Evolutionary conservation across 495 filamentous ascomycete genomes (phyloP).

Genomic region (Xylaria intraflava): DNA sequence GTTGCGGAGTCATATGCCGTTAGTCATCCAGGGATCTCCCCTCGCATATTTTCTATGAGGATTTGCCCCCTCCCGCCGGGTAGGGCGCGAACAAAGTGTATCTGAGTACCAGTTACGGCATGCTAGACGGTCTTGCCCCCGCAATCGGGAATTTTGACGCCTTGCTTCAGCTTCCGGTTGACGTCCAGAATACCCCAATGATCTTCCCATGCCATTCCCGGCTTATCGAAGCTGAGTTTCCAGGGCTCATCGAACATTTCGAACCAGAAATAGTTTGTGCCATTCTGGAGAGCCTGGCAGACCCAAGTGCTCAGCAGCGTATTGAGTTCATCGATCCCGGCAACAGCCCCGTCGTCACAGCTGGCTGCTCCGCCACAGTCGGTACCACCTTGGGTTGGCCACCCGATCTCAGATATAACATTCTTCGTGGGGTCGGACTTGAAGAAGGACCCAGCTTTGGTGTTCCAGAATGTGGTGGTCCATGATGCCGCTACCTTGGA

Average conservation of each 20-base stretch:
- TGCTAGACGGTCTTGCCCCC: slow-evolving; percentile 62
- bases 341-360: slow-evolving; percentile 62
- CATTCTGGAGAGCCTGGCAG: slow-evolving; percentile 68
- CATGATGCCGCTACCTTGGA: slow-evolving; percentile 65
- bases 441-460: slow-evolving; percentile 48
- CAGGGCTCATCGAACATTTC: slow-evolving; percentile 94
- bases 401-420: slow-evolving; percentile 85
- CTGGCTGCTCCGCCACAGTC: slow-evolving; percentile 54
- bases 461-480: slow-evolving; percentile 84
- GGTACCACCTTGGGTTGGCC: slow-evolving; percentile 81
- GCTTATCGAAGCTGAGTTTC: slow-evolving; percentile 69
- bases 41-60: not conserved
- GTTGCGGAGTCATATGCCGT: not conserved
- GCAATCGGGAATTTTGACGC: slow-evolving; percentile 83
- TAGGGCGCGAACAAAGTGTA: not conserved
- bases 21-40: not conserved
- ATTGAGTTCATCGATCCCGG: slow-evolving; percentile 80
- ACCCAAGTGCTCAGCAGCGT: slow-evolving; percentile 80
- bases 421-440: slow-evolving; percentile 53
- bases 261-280: slow-evolving; percentile 95
- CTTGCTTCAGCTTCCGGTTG: slow-evolving; percentile 75
- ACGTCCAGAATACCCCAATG: slow-evolving; percentile 93
- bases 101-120: not conserved
- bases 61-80: not conserved
- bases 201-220: slow-evolving; percentile 80